A percentile compares a stretch with the other conserved stretches of the same genome.
Conservation (phyloP, 306 rosid genomes). For the Hippophae tibetana region DNA sequence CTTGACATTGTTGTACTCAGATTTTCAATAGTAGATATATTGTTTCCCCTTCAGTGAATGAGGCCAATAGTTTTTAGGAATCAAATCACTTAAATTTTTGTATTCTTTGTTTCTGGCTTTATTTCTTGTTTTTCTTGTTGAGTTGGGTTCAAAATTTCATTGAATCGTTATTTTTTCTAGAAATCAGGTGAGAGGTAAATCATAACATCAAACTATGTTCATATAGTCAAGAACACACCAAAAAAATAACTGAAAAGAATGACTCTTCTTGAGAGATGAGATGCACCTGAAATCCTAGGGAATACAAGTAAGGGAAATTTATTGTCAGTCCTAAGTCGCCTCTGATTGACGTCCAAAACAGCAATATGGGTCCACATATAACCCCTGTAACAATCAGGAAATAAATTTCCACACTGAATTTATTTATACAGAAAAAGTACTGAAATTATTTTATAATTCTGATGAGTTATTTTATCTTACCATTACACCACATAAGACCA, state of each 20-base stretch:
- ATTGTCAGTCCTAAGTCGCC: conserved; percentile 47
- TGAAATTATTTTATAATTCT: neutral
- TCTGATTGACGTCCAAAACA: conserved; percentile 43
- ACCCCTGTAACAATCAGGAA: conserved; percentile 36
- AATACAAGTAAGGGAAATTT: conserved; percentile 42
- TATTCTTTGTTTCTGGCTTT: too few relatives aligned
- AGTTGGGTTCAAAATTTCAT: too few relatives aligned
- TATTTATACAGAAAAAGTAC: conserved; percentile 2
- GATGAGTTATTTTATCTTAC: conserved; percentile 31
- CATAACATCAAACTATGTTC: neutral
- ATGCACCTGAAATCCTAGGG: conserved; percentile 67
- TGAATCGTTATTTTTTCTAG: too few relatives aligned
- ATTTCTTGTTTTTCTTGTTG: too few relatives aligned
- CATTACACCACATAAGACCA: conserved; percentile 88
- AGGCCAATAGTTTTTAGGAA: too few relatives aligned
- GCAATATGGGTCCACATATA: conserved; percentile 58
- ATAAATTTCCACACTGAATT: neutral
- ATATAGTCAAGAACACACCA: neutral
- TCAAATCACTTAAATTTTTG: too few relatives aligned
- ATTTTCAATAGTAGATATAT: too few relatives aligned
- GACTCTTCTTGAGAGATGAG: conserved; percentile 4
- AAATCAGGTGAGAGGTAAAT: too few relatives aligned
- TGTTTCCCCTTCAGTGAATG: too few relatives aligned
- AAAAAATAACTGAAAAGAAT: neutral
- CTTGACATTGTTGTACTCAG: too few relatives aligned